Conservation (phyloP, 164 flowering plant genomes). For the Annona squamosa region DNA sequence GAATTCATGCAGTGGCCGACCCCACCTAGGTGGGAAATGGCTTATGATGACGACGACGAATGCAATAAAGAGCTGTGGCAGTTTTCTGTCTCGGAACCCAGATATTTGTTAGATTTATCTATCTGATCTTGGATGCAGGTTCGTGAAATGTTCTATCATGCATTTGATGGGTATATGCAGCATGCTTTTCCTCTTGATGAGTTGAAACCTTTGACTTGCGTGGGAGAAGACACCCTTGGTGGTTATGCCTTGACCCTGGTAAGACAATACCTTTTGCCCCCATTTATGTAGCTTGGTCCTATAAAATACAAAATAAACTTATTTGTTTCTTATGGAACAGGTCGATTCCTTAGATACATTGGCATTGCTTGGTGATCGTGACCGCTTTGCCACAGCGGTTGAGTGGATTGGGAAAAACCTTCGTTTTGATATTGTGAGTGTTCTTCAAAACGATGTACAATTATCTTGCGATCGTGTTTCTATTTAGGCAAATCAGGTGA, state of each 20-base stretch:
- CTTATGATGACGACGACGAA: too few relatives aligned
- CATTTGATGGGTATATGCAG: constrained; percentile 87
- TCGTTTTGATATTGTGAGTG: constrained; percentile 91
- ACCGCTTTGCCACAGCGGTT: constrained; percentile 66
- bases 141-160: constrained; percentile 92
- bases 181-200: constrained; percentile 97
- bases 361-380: constrained; percentile 80
- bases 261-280: constrained; percentile 14
- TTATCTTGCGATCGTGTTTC: background rate
- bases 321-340: constrained; percentile 31
- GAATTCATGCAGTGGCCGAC: too few relatives aligned
- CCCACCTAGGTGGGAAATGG: too few relatives aligned
- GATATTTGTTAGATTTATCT: background rate
- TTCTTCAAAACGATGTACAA: background rate
- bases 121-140: constrained; percentile 38
- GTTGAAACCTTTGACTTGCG: constrained; percentile 73
- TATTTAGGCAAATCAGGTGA: background rate
- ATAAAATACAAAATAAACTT: background rate
- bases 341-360: constrained; percentile 86
- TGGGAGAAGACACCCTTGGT: constrained; percentile 88
- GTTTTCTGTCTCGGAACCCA: background rate
- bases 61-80: too few relatives aligned
- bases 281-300: background rate
- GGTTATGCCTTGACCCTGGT: constrained; percentile 97
- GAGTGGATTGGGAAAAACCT: constrained; percentile 96